Base-by-base conservation (phyloP, 2,329 filamentous ascomycete genomes). In the Apiospora hydei region DNA sequence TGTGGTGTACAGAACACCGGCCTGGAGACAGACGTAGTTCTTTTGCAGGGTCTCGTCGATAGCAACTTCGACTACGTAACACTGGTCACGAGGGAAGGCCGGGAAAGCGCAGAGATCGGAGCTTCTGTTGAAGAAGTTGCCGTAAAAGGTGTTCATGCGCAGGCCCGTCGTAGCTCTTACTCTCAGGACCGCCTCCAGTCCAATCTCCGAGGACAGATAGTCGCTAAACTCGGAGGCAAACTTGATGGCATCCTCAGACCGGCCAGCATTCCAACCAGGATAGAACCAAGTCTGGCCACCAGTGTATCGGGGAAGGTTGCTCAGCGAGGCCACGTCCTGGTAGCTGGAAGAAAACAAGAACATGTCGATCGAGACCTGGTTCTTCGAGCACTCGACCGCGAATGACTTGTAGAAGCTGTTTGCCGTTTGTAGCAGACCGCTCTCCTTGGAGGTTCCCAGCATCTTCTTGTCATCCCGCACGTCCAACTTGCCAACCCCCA, bases 321-420 rank as follows among this genome's bases (percentile, higher is more conserved):
- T 98, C 70, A 99, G 87, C 44, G 95, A 98, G 6, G 96, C 96
- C 69, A 99, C 96, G 81, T 99, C 96, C 83, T 98, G 96, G 82
- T 99, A 98, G 81, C 96, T 94, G 21, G 94, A 95, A 4, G 94
- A 96, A 85, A 98, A 98, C 69, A 98, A 87, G 86, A 98, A 98
- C 95, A 98, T 98, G 82, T 98, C 95, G 76, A 99, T 95, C 0
- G 95, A 98, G 41, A 99, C 96, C 83, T 99, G 96, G 77, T 97
- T 97, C 86, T 99, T 99, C 49, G 95, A 98, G 83, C 96, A 99
- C 81, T 99, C 96, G 3, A 99, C 96, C 0, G 96, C 96, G 79
- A 99, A 99, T 78, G 94, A 97, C 88, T 99, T 99, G 88, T 98
- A 99, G 84, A 98, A 99, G 80, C 94, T 95, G 85, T 95, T 98